Conservation (phyloP, 139 green algal species). For the Limnomonas spitsbergensis region DNA sequence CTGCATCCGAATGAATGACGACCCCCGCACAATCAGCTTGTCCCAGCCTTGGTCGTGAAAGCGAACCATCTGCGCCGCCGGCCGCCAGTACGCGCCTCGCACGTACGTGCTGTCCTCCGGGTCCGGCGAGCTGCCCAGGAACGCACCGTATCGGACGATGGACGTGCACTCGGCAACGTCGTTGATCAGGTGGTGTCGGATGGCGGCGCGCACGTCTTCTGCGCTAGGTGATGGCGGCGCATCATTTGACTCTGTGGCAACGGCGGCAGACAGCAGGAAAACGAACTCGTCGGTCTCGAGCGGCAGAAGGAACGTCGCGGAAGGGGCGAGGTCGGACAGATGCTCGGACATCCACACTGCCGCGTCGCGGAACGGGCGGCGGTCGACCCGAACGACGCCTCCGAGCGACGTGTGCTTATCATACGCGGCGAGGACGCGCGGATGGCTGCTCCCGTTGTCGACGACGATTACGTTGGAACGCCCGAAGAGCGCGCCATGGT, state of each 20-base stretch:
- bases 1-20: background rate
- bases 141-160: background rate
- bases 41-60: conserved; percentile 18
- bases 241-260: background rate
- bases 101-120: background rate
- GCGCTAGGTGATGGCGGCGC: background rate
- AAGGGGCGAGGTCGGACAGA: background rate
- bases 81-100: background rate
- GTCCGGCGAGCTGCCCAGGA: background rate
- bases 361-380: background rate
- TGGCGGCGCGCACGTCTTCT: too few species aligned
- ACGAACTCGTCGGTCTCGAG: conserved; percentile 21
- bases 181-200: background rate
- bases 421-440: background rate
- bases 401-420: background rate
- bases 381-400: background rate
- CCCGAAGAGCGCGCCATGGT: conserved; percentile 13
- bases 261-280: background rate
- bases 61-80: background rate
- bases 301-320: background rate
- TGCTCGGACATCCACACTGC: conserved; percentile 9
- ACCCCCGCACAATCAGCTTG: conserved; percentile 14
- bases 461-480: conserved; percentile 7
- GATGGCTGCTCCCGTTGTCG: conserved; percentile 9
- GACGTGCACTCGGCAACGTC: background rate